Percentiles rank a stretch among this genome's conserved stretches.
Conservation (phyloP, 2,329 filamentous ascomycete species). For the Huntiella savannae region DNA sequence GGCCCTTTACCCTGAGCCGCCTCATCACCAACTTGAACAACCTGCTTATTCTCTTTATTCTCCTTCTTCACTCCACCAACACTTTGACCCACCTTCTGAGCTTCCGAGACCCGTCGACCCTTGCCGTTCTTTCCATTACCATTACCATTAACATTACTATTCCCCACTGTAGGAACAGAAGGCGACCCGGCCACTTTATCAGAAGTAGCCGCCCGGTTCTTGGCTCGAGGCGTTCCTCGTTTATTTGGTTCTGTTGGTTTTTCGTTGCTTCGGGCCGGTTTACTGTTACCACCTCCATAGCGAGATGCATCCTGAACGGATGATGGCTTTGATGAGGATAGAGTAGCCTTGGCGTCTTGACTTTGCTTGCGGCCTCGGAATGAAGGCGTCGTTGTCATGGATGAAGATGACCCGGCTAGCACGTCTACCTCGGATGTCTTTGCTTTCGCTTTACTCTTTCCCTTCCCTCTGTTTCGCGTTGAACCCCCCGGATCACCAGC, state of each 20-base stretch:
- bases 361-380: not conserved
- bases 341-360: not conserved
- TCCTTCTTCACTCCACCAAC: not conserved
- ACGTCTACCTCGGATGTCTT: not conserved
- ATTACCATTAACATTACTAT: too few relatives aligned
- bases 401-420: not conserved
- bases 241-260: not conserved
- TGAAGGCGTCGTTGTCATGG: not conserved
- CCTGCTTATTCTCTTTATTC: not conserved
- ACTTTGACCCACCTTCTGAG: not conserved
- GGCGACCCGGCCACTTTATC: too few relatives aligned
- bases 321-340: not conserved
- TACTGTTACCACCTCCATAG: not conserved
- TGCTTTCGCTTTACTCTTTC: slow-evolving; percentile 2
- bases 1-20: not conserved
- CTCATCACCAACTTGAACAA: not conserved
- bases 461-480: not conserved
- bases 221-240: not conserved
- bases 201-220: not conserved
- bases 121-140: too few relatives aligned
- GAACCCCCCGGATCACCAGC: not conserved
- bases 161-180: not conserved
- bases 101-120: too few relatives aligned
- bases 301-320: not conserved
- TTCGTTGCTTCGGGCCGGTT: not conserved